A percentile compares a stretch with the other conserved stretches of the same genome.
phyloP scores from a whole-genome alignment of 352 stramenopile species.

The Pythium brachiatum region DNA sequence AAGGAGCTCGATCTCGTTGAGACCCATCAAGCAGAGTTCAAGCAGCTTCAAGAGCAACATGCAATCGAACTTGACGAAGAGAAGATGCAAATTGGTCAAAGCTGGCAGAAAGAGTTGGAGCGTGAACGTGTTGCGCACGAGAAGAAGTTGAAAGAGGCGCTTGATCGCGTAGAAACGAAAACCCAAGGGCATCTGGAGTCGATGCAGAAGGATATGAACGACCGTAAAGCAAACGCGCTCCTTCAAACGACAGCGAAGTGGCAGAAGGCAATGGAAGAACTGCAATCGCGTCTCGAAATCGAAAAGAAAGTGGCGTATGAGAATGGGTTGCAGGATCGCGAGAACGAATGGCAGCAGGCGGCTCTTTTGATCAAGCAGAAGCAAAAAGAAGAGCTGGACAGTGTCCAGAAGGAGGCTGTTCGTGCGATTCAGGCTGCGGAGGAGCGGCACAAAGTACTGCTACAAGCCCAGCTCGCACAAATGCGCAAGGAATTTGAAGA shows the following conservation, averaged over 20 bases:
- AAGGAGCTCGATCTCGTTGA: not conserved
- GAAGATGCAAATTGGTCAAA: slow-evolving; percentile 23
- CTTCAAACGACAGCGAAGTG: slow-evolving; percentile 71
- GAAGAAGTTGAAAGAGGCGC: slow-evolving; percentile 30
- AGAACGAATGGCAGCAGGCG: slow-evolving; percentile 75
- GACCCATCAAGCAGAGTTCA: slow-evolving; percentile 5
- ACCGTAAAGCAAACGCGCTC: slow-evolving; percentile 51
- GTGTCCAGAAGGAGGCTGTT: slow-evolving; percentile 57
- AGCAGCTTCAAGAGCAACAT: slow-evolving; percentile 17
- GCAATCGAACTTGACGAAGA: slow-evolving; percentile 31
- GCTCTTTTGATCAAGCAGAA: slow-evolving; percentile 68
- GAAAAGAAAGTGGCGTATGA: slow-evolving; percentile 66
- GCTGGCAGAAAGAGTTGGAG: slow-evolving; percentile 38
- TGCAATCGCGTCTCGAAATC: slow-evolving; percentile 56
- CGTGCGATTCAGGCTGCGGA: slow-evolving; percentile 62
- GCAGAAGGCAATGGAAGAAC: slow-evolving; percentile 63
- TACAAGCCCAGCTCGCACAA: slow-evolving; percentile 36
- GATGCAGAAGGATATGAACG: slow-evolving; percentile 63
- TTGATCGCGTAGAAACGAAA: slow-evolving; percentile 35
- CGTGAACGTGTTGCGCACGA: slow-evolving; percentile 29
- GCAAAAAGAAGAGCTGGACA: slow-evolving; percentile 66
- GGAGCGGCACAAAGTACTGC: slow-evolving; percentile 53
- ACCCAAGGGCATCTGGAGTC: slow-evolving; percentile 32
- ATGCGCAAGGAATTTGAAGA: slow-evolving; percentile 36
- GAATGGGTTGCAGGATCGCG: slow-evolving; percentile 59